Evolutionary conservation across 73 alveolate species (phyloP), one percentile per base, ranked within the genome.

Genomic region (Symbiodinium pilosum): DNA sequence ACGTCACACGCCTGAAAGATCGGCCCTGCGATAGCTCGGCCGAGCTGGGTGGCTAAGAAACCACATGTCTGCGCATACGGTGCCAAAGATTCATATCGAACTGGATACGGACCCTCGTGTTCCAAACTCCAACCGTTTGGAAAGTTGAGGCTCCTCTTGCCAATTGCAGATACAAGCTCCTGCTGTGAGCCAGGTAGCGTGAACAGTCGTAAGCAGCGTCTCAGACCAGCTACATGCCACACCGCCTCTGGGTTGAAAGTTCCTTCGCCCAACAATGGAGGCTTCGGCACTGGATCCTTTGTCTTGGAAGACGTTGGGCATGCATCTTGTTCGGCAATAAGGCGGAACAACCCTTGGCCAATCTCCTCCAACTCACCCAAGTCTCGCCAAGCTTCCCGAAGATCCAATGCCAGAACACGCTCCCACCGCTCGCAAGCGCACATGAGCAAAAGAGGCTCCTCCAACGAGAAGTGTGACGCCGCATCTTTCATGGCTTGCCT

Each of bases 371-470:
- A 20, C n/a, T 39, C 34, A 43, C 12, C 77, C 4, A 88, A 34
- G 38, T 69, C 54, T 1, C 77, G 56, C 97, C 97, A 91, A 34
- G 97, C 97, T 43, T 91, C 97, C 52, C 52, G 81, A 43, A 91
- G 84, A 30, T 91, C 97, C 44, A 91, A 56, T 16, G 97, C 97
- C 81, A 91, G 84, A 16, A 91, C 97, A 1, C 97, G 71, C 84
- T 91, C 97, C 97, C 97, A 91, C 41, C 97, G 97, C 36, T 91
- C 97, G 34, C 97, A 69, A 4, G 97, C 97, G 39, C 97, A 91
- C 36, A 91, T 86, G 83, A 91, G 52, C 51, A 91, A 75, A 43
- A 91, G 42, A 9, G 97, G 97, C 56, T 91, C 97, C 81, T 43
- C 81, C 44, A 43, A 7, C 32, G 81, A 41, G 81, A 69, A 69